Base-by-base conservation (phyloP, 75 land plant genomes). In the Pinus tabuliformis region DNA sequence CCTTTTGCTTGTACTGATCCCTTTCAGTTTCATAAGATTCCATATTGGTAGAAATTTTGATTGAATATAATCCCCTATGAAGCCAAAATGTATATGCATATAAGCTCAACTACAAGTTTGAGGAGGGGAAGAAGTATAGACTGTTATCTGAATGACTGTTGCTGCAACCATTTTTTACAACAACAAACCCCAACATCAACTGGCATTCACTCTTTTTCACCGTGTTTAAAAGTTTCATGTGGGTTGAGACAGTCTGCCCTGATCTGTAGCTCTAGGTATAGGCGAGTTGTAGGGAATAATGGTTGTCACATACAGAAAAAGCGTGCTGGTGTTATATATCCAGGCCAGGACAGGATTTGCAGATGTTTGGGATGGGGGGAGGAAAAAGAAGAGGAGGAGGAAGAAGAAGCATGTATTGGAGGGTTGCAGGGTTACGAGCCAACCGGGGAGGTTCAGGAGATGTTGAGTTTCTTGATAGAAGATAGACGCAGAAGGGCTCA, bases 181-280 rank as follows among this genome's bases (percentile, higher is more conserved):
- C 33, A 56, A 28, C 13, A 20, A 16, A 45, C 9, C n/a, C 49
- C 74, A 52, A 28, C 74, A 72, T 24, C 15, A 72, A 72, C 28
- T 26, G 45, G 13, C 54, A 26, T 3, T 2, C 52, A 21, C 36
- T 14, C 20, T 52, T 21, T 56, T 28, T 56, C 17, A 2, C 20
- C 15, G 18, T 39, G 33, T 22, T 49, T 56, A 56, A 20, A 26
- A 30, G 21, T n/a, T 58, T 59, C 78, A 6, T 88, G 76, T 76
- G 90, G 87, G 64, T 74, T 77, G 37, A 83, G 90, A 76, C 90
- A 88, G 42, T 85, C 87, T 30, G 30, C 81, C 58, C 75, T 88
- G 30, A 45, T 88, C 63, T 52, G 58, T 15, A 56, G 45, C 45
- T 58, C 74, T 72, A 56, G 74, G 36, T 56, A 22, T 24, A 26